phyloP scores from a whole-genome alignment of 192 early-diverging fungal genomes.

The Linnemannia schmuckeri region DNA sequence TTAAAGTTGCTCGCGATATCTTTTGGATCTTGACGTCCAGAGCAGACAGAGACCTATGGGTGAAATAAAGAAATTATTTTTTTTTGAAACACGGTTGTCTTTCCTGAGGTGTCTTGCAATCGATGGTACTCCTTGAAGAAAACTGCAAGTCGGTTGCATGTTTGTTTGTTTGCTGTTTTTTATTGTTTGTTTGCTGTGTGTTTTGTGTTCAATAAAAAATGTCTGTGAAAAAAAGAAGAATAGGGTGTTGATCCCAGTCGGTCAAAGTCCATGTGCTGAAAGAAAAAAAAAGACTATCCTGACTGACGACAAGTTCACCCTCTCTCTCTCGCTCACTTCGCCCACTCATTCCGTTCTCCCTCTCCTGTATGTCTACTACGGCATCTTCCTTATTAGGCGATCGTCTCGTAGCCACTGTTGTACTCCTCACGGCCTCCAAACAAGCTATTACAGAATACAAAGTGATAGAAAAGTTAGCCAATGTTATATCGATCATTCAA shows the following conservation, averaged over 20 bases:
- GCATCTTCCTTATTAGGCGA: constrained; percentile 11
- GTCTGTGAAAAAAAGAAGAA: not conserved
- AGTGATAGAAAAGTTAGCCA: not conserved
- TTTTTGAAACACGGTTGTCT: too few relatives aligned
- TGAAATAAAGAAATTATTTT: not conserved
- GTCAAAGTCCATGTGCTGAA: not conserved
- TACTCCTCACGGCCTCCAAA: constrained; percentile 30
- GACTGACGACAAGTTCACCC: not conserved
- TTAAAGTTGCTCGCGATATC: too few relatives aligned
- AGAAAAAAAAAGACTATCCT: not conserved
- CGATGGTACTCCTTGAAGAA: not conserved
- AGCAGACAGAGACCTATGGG: too few relatives aligned
- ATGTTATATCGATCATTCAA: not conserved
- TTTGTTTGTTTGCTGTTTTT: not conserved
- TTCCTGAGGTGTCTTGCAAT: too few relatives aligned
- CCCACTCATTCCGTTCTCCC: not conserved
- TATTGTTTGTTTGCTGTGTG: not conserved
- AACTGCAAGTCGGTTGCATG: not conserved
- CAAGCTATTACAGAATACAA: constrained; percentile 13
- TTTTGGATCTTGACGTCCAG: too few relatives aligned
- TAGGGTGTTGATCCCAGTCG: not conserved
- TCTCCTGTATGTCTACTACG: not conserved
- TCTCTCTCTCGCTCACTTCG: not conserved
- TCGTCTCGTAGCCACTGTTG: constrained; percentile 33
- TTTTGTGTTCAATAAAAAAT: not conserved